Percentiles rank a stretch among this genome's conserved stretches.
Evolutionary conservation across 2,329 filamentous ascomycete genomes (phyloP).

Genomic region (Epichloe uncinata): DNA sequence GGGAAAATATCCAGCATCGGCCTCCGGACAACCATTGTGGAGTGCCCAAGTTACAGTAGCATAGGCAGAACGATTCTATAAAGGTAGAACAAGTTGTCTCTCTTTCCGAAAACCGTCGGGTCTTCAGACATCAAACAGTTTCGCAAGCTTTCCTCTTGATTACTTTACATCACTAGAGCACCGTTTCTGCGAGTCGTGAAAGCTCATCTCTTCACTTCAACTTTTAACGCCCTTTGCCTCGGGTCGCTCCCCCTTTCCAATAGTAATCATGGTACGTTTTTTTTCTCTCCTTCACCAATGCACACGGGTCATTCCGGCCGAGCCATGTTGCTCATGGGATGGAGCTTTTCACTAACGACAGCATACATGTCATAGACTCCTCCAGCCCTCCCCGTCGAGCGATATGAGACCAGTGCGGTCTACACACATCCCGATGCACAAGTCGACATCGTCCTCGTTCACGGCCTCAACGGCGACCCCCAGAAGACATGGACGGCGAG

Average conservation of each 20-base stretch:
- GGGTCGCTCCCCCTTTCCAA: background rate
- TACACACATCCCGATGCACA: slow-evolving; percentile 45
- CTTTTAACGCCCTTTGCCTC: background rate
- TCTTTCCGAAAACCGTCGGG: background rate
- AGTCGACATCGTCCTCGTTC: slow-evolving; percentile 56
- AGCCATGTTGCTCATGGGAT: background rate
- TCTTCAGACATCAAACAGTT: background rate
- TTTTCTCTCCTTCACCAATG: too few relatives aligned
- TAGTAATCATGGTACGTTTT: slow-evolving; percentile 1
- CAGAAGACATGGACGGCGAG: slow-evolving; percentile 47
- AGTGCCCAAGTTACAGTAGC: background rate
- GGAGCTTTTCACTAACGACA: background rate
- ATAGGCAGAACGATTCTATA: background rate
- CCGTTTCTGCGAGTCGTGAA: background rate
- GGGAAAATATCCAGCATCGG: background rate
- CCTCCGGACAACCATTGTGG: background rate
- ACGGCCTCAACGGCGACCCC: slow-evolving; percentile 53
- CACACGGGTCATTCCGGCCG: background rate
- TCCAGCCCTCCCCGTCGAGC: slow-evolving; percentile 13
- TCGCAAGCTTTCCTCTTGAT: background rate
- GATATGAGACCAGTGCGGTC: slow-evolving; percentile 46
- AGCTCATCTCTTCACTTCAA: background rate
- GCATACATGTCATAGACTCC: background rate
- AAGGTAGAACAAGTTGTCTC: slow-evolving; percentile 1
- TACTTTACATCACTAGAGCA: background rate